These are phyloP conservation scores for Agastache rugosa DNA, from an alignment of 257 asterid species.

Conservation along the genomic window DNA sequence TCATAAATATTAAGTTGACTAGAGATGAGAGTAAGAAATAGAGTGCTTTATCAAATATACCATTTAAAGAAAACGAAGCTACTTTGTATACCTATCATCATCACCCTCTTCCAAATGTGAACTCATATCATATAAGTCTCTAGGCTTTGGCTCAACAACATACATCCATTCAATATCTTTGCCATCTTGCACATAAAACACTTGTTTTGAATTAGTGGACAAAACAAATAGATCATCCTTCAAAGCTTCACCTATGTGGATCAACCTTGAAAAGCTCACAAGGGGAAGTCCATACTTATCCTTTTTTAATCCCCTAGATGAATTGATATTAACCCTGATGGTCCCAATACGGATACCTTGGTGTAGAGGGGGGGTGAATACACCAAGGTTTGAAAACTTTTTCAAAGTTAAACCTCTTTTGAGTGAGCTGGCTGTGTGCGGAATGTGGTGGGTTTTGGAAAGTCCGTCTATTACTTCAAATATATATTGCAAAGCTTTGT, in stretches of 20 bases:
- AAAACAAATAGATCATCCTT: neutral
- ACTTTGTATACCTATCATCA: neutral
- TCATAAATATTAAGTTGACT: too few species aligned
- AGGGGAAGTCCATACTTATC: neutral
- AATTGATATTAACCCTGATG: neutral
- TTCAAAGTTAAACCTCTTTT: too few species aligned
- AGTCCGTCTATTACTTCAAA: too few species aligned
- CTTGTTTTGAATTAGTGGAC: neutral
- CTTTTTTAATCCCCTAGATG: neutral
- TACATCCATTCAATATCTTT: neutral
- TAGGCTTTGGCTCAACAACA: conserved; percentile 2
- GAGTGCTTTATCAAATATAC: too few species aligned
- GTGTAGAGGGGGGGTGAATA: too few species aligned
- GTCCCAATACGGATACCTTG: too few species aligned
- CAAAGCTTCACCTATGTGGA: neutral
- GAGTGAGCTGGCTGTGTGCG: too few species aligned
- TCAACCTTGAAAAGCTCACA: neutral
- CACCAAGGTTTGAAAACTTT: too few species aligned
- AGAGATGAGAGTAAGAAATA: too few species aligned
- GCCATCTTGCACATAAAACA: neutral
- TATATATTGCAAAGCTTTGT: too few species aligned
- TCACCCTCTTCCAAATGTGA: neutral
- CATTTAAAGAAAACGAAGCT: too few species aligned
- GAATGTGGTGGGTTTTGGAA: too few species aligned
- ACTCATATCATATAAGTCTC: neutral